Conservation (phyloP, 176 grass and related monocot species). For the Aegilops tauschii region DNA sequence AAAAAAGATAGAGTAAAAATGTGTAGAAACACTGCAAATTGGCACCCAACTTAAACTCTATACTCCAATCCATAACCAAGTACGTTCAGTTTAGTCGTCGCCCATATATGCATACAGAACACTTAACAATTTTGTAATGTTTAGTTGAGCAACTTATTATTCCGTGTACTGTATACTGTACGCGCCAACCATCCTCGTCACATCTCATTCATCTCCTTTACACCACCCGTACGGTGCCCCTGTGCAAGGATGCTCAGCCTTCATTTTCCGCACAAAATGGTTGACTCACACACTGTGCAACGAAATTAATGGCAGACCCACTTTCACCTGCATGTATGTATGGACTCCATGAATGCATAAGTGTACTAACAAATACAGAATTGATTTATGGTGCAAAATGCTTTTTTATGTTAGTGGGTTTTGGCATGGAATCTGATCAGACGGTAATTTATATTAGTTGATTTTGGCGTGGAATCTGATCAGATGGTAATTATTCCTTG, state of each 20-base stretch:
- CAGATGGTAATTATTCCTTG: neutral
- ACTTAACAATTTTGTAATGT: neutral
- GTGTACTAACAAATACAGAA: neutral
- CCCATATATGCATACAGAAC: neutral
- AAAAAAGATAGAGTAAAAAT: neutral
- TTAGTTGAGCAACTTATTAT: slow-evolving; percentile 27
- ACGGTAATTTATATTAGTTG: neutral
- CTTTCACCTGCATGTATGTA: neutral
- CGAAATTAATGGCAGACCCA: neutral
- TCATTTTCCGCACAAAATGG: slow-evolving; percentile 7
- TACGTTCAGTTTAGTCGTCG: neutral
- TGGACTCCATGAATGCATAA: neutral
- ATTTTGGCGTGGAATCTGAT: neutral
- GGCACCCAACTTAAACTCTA: neutral
- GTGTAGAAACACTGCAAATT: neutral
- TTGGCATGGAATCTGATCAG: neutral
- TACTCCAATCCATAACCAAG: neutral
- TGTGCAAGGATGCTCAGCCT: slow-evolving; percentile 7
- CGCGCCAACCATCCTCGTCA: slow-evolving; percentile 11
- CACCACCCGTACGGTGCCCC: slow-evolving; percentile 18
- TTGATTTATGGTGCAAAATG: neutral
- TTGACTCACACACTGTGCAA: neutral
- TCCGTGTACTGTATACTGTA: neutral
- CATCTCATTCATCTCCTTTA: slow-evolving; percentile 29
- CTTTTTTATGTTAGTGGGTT: neutral